Evolutionary conservation across 805 yeast species (phyloP), one percentile per base, ranked within the genome.

Genomic region (Nakazawaea ambrosiae): DNA sequence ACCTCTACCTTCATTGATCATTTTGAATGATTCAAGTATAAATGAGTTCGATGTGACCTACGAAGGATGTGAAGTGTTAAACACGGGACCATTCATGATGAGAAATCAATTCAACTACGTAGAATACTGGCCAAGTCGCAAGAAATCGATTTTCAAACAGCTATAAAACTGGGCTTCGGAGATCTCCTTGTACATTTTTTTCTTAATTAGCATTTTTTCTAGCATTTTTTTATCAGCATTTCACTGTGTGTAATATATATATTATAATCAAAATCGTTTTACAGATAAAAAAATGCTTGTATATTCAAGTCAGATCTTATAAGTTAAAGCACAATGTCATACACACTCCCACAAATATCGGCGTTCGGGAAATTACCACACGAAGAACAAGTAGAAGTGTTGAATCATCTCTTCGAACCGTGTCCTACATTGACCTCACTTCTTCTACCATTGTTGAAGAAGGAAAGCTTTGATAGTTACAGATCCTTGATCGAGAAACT

Each of bases 1-100:
- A 31, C 97, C 97, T 1, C 60, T 88, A 31, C 98, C 98, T 0
- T 71, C 79, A 4, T 65, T 55, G 51, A 24, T 73, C 5, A 60
- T 87, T 0, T 45, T 90, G n/a, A 66, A 74, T 19, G 97, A 92
- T 54, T 58, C 84, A 2, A 66, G 81, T 0, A 74, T 85, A 1
- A 84, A 89, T 4, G 63, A 66, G 30, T 85, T 82, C 53, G 84
- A 81, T 41, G 75, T 85, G 24, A 74, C 82, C 0, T 88, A 86
- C 53, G 81, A 84, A 49, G 95, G 90, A 3, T 85, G 96, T 52
- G 76, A 75, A 55, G 81, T 84, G 9, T 48, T 85, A 17, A 90
- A 89, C 47, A 73, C 90, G 2, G 83, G 92, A 0, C 59, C 58
- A 15, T 70, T 84, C 43, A 58, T 46, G 34, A 58, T 50, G 27